Conservation (phyloP, 208 protist species). For the Acanthamoeba castellanii region DNA sequence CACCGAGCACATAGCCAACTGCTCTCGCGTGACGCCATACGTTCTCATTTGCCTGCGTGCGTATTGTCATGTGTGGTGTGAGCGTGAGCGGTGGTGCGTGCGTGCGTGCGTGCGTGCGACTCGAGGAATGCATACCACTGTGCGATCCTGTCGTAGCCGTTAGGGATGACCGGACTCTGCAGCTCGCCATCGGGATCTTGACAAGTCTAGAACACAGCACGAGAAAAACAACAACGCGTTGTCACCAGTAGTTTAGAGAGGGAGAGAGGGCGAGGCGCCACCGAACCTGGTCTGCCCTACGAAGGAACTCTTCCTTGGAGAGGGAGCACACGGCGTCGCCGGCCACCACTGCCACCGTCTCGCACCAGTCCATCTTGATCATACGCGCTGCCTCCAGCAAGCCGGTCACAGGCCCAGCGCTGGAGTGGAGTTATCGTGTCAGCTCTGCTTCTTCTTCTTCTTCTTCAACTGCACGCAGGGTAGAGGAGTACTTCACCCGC, state of each 20-base stretch:
- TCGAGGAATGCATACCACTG: constrained; percentile 80
- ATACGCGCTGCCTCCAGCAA: constrained; percentile 86
- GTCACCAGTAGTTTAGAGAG: background rate
- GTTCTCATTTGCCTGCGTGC: constrained; percentile 84
- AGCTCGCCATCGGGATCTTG: constrained; percentile 85
- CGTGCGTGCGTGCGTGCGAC: background rate
- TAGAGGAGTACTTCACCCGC: constrained; percentile 75
- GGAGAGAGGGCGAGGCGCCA: background rate
- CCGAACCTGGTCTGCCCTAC: background rate
- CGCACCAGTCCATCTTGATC: constrained; percentile 81
- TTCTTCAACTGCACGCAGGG: too few relatives aligned
- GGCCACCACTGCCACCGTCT: constrained; percentile 88
- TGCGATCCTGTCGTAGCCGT: constrained; percentile 90
- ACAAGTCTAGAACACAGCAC: constrained; percentile 83
- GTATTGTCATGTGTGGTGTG: background rate
- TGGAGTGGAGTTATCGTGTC: background rate
- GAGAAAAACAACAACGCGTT: background rate
- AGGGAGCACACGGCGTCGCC: constrained; percentile 88
- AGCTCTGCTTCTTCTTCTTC: background rate
- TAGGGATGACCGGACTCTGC: constrained; percentile 86
- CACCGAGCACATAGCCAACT: constrained; percentile 91
- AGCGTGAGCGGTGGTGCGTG: background rate
- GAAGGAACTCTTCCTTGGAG: constrained; percentile 54
- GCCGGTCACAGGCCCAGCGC: constrained; percentile 88
- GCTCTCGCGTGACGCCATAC: constrained; percentile 89